A percentile compares a stretch with the other conserved stretches of the same genome.
These are phyloP conservation scores for Zoysia japonica DNA, from an alignment of 176 grass and related monocot species.

Conservation along the genomic window DNA sequence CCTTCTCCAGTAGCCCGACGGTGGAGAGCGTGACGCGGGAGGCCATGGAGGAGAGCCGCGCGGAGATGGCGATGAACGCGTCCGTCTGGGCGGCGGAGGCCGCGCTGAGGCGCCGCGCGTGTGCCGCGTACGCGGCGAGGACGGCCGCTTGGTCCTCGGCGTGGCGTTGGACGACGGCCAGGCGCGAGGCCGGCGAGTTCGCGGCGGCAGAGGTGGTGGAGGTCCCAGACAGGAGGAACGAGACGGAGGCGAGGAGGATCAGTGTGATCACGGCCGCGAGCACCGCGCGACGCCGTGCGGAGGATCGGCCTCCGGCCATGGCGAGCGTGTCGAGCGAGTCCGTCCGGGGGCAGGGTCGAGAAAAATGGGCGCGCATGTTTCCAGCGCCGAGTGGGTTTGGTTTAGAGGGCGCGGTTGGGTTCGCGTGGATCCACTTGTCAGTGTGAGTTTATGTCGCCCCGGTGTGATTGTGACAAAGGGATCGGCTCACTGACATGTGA, in stretches of 20 bases:
- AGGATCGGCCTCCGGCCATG: slow-evolving; percentile 70
- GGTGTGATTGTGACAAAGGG: no score
- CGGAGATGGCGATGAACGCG: slow-evolving; percentile 61
- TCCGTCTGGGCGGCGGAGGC: slow-evolving; percentile 47
- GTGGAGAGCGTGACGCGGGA: slow-evolving; percentile 55
- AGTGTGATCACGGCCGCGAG: slow-evolving; percentile 57
- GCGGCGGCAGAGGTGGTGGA: slow-evolving; percentile 6
- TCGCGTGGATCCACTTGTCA: background rate
- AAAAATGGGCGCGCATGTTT: slow-evolving; percentile 18
- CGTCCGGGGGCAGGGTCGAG: background rate
- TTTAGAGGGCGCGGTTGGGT: slow-evolving; percentile 15
- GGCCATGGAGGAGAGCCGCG: slow-evolving; percentile 65
- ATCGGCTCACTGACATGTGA: background rate
- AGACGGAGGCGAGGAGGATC: slow-evolving; percentile 51
- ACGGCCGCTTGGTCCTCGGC: slow-evolving; percentile 79
- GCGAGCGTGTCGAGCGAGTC: slow-evolving; percentile 13
- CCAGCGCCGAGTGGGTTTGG: slow-evolving; percentile 19
- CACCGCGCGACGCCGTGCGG: slow-evolving; percentile 38
- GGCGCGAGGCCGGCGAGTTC: slow-evolving; percentile 28
- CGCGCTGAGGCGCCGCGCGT: slow-evolving; percentile 69
- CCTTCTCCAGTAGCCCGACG: slow-evolving; percentile 53
- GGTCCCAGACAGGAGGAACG: slow-evolving; percentile 46
- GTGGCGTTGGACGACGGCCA: slow-evolving; percentile 66
- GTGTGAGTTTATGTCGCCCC: background rate
- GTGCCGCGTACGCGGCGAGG: slow-evolving; percentile 66